Base-by-base conservation (phyloP, 1,284 basidiomycete species). In the Mycosarcoma maydis region DNA sequence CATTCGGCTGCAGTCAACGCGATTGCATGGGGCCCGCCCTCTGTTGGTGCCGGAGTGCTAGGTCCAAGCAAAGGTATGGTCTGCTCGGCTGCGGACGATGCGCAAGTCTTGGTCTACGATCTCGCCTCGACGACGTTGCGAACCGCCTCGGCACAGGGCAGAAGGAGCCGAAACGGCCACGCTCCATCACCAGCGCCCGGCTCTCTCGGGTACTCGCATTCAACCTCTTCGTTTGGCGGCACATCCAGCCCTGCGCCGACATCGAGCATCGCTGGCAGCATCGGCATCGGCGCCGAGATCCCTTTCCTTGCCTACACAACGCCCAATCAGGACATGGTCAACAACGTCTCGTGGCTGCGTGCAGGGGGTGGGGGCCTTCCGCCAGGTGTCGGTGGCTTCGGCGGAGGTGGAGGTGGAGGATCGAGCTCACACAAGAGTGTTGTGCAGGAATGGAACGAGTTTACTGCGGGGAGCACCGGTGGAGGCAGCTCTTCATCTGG, bases 381-480 rank as follows among this genome's bases (percentile, higher is more conserved):
- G n/a, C 49, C 61, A 32, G 47, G 67, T 23, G 57, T 51, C 13
- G 68, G 73, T 19, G 61, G 58, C n/a, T 55, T 56, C 32, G 39
- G 51, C 4, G 67, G 57, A 14, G 55, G 52, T 4, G 40, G 51
- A 6, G 53, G 51, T 6, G 50, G 45, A 4, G 53, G 41, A 9
- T 43, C 57, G 23, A 62, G 54, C 24, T 48, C 60, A 33, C 65
- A 62, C 57, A 67, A 69, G 32, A 76, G 68, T 30, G 62, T 80
- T 8, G 72, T 80, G 34, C 77, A 76, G 51, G 79, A 80, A 32
- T 80, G 78, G 79, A 80, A 77, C 41, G 79, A 81, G 29, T 81
- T 73, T 45, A 73, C 76, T 4, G 51, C 69, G 9, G 58, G 53
- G 20, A 65, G 56, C 36, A n/a, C 34, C 7, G 40, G 56, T 9